Conservation (phyloP, 192 early-diverging fungal species). For the Coemansia sp. region DNA sequence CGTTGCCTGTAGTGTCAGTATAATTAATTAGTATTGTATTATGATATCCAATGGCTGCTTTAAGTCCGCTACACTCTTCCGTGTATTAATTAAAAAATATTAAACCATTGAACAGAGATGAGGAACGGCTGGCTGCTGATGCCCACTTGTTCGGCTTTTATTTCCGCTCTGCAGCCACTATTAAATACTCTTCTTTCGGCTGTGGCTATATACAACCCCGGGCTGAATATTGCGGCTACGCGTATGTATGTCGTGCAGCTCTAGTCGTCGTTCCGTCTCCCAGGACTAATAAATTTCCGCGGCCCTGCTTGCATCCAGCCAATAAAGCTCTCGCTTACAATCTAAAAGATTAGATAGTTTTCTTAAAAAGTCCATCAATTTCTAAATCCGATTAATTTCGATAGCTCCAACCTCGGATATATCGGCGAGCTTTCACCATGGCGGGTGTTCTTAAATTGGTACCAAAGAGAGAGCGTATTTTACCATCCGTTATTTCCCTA, state of each 20-base stretch:
- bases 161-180: background rate
- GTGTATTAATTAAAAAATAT: background rate
- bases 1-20: background rate
- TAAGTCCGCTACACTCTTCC: background rate
- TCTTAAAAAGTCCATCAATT: too few species aligned
- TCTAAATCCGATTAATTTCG: background rate
- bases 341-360: background rate
- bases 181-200: too few species aligned
- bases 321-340: background rate
- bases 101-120: background rate
- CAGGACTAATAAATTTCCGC: conserved; percentile 10
- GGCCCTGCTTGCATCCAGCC: conserved; percentile 14
- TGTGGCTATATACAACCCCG: background rate
- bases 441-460: too few species aligned
- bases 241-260: background rate
- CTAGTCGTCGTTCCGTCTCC: conserved; percentile 2
- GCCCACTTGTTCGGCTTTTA: background rate
- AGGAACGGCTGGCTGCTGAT: background rate
- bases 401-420: background rate
- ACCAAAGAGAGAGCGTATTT: too few species aligned
- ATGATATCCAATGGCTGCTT: background rate
- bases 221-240: background rate
- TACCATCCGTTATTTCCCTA: too few species aligned
- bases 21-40: background rate
- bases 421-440: background rate